A percentile compares a stretch with the other conserved stretches of the same genome.
These are phyloP conservation scores for Emericellopsis terricola DNA, from an alignment of 495 filamentous ascomycete species.

Conservation along the genomic window DNA sequence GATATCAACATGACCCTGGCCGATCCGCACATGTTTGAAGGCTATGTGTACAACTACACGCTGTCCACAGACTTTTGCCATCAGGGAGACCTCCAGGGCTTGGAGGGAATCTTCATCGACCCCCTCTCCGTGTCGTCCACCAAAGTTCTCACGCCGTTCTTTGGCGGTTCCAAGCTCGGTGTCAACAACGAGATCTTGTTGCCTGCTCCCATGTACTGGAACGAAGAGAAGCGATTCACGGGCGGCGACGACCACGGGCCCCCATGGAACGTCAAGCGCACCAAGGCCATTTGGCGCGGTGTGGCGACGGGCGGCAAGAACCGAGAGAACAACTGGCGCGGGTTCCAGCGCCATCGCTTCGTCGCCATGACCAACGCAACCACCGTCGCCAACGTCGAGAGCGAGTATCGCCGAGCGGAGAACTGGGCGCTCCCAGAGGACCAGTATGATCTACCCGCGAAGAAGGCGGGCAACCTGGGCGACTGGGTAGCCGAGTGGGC, in stretches of 20 bases:
- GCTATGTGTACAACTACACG: constrained; percentile 49
- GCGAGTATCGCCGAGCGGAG: constrained; percentile 11
- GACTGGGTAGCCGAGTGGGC: constrained; percentile 23
- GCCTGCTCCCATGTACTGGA: constrained; percentile 57
- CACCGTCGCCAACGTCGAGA: constrained; percentile 23
- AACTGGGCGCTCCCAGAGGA: constrained; percentile 22
- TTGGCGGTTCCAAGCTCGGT: constrained; percentile 53
- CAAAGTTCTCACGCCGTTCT: constrained; percentile 43
- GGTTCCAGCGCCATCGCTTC: constrained; percentile 53
- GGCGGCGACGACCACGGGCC: constrained; percentile 31
- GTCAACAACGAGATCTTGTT: constrained; percentile 64
- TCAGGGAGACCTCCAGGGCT: constrained; percentile 30
- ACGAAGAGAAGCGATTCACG: constrained; percentile 49
- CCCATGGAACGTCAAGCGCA: constrained; percentile 36
- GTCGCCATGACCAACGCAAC: constrained; percentile 48
- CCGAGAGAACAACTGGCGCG: constrained; percentile 36
- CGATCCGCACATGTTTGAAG: constrained; percentile 26
- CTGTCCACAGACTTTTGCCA: constrained; percentile 46
- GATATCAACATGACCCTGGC: constrained; percentile 19
- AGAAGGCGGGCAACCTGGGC: constrained; percentile 14
- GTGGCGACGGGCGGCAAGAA: constrained; percentile 49
- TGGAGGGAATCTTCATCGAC: constrained; percentile 51
- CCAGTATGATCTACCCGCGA: constrained; percentile 16
- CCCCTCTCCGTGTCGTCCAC: constrained; percentile 37
- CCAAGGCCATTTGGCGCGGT: constrained; percentile 45